These are phyloP conservation scores for Ceratocystis harringtonii DNA, from an alignment of 2,329 filamentous ascomycete genomes.

Conservation along the genomic window DNA sequence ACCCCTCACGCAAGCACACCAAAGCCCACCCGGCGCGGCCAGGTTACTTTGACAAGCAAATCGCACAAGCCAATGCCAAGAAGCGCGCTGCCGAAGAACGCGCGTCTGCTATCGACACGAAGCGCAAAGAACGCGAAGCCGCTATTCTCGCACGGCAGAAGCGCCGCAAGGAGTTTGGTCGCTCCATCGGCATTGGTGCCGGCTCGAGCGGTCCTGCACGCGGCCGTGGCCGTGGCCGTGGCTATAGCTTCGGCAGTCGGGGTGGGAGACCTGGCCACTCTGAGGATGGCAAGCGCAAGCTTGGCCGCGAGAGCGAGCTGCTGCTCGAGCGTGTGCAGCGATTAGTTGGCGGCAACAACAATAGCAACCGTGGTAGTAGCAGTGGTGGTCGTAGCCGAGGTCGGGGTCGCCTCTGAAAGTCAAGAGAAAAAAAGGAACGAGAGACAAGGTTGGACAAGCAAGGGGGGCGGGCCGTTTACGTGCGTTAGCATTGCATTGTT, in stretches of 20 bases:
- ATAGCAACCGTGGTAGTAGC: neutral
- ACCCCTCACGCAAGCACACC: slow-evolving; percentile 9
- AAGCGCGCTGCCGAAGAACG: slow-evolving; percentile 26
- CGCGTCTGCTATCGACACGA: slow-evolving; percentile 26
- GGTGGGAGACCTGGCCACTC: slow-evolving; percentile 7
- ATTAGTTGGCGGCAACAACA: slow-evolving; percentile 35
- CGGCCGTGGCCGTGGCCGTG: neutral
- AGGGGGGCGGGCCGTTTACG: neutral
- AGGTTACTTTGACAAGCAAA: slow-evolving; percentile 52
- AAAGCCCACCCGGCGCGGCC: slow-evolving; percentile 24
- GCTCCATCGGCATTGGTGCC: slow-evolving; percentile 44
- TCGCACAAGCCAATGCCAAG: slow-evolving; percentile 28
- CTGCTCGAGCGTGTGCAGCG: slow-evolving; percentile 56
- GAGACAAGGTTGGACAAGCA: neutral
- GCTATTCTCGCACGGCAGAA: slow-evolving; percentile 36
- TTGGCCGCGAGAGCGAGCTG: slow-evolving; percentile 59
- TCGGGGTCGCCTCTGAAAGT: neutral
- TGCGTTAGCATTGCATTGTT: neutral
- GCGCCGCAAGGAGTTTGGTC: slow-evolving; percentile 47
- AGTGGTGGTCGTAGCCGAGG: neutral
- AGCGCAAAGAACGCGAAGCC: slow-evolving; percentile 44
- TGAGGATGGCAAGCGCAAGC: slow-evolving; percentile 50
- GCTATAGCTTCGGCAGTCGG: neutral
- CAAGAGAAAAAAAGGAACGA: neutral
- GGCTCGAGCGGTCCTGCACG: neutral